Conservation (phyloP, 768 basidiomycete genomes). For the Agaricus subrufescens region DNA sequence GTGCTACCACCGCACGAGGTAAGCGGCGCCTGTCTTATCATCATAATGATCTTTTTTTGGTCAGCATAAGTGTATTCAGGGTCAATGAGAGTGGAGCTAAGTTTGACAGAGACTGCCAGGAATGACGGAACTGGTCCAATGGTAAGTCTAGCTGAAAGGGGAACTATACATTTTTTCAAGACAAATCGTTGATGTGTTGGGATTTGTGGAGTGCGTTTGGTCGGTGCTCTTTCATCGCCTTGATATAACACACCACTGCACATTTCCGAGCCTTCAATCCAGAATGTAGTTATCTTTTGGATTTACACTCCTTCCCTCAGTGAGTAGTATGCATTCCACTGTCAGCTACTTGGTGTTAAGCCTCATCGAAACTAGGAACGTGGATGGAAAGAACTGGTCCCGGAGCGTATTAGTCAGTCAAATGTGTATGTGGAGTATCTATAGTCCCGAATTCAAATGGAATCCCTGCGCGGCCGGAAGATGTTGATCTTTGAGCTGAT, state of each 20-base stretch:
- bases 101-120: slow-evolving; percentile 30
- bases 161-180: slow-evolving; percentile 30
- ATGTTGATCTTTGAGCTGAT: neutral
- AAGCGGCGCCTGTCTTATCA: slow-evolving; percentile 27
- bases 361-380: slow-evolving; percentile 11
- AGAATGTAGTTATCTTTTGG: slow-evolving; percentile 21
- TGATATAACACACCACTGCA: too few relatives aligned
- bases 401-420: neutral
- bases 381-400: slow-evolving; percentile 32
- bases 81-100: slow-evolving; percentile 34
- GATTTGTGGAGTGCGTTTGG: slow-evolving; percentile 1
- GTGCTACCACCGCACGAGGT: slow-evolving; percentile 17
- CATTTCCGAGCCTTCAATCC: too few relatives aligned
- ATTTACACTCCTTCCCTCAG: slow-evolving; percentile 21
- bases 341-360: too few relatives aligned
- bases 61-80: slow-evolving; percentile 38
- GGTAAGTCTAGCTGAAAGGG: too few relatives aligned
- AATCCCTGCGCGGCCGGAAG: slow-evolving; percentile 28
- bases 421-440: neutral
- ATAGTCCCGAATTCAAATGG: slow-evolving; percentile 34
- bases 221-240: too few relatives aligned
- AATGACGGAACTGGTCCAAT: too few relatives aligned
- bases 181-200: slow-evolving; percentile 30
- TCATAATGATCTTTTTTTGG: slow-evolving; percentile 35
- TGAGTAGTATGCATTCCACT: too few relatives aligned